Evolutionary conservation across 2,329 filamentous ascomycete species (phyloP).

Genomic region (Dryadomyces quercivorus): DNA sequence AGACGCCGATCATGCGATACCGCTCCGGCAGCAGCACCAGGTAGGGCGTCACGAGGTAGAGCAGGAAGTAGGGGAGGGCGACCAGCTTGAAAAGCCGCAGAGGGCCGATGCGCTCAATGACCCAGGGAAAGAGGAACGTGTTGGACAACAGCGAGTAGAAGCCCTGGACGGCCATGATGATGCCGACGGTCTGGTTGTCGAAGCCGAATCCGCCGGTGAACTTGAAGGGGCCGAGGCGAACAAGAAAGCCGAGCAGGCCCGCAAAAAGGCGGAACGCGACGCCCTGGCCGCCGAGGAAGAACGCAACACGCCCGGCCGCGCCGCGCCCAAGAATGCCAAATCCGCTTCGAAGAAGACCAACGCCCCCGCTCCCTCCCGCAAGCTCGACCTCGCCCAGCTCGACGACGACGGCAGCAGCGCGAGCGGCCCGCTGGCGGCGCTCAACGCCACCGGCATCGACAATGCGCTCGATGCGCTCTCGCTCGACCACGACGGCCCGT

Average conservation of each 20-base stretch:
- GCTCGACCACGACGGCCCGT: constrained; percentile 28
- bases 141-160: constrained; percentile 82
- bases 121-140: constrained; percentile 68
- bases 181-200: constrained; percentile 70
- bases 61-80: constrained; percentile 69
- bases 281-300: constrained; percentile 77
- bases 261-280: constrained; percentile 87
- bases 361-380: constrained; percentile 30
- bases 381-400: constrained; percentile 65
- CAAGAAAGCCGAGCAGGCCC: constrained; percentile 69
- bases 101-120: constrained; percentile 64
- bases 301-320: constrained; percentile 42
- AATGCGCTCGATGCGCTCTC: constrained; percentile 82
- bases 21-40: constrained; percentile 67
- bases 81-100: constrained; percentile 73
- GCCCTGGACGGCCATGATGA: constrained; percentile 81
- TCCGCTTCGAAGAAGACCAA: constrained; percentile 52
- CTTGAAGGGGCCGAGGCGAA: constrained; percentile 78
- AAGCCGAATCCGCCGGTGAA: constrained; percentile 82
- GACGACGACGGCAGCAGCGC: constrained; percentile 26
- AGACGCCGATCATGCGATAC: constrained; percentile 63
- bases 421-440: constrained; percentile 32
- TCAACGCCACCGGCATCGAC: constrained; percentile 83
- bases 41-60: constrained; percentile 84
- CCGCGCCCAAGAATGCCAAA: constrained; percentile 55